A percentile compares a stretch with the other conserved stretches of the same genome.
phyloP scores from a whole-genome alignment of 108 stramenopile species.

The Nitzschia putrida region DNA sequence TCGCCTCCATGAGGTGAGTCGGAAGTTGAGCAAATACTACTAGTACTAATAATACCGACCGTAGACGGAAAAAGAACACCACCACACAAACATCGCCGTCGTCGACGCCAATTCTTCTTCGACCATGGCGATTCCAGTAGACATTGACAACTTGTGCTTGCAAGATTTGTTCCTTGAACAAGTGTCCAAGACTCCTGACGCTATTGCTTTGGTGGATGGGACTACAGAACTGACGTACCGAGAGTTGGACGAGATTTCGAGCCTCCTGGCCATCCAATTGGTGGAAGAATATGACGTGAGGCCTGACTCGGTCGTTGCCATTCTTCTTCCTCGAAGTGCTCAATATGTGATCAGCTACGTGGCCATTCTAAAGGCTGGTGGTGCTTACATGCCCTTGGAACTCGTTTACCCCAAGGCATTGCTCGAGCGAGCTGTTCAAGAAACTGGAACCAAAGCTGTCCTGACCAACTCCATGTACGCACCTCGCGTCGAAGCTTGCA shows the following conservation, averaged over 20 bases:
- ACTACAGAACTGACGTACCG: constrained; percentile 23
- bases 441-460: constrained; percentile 51
- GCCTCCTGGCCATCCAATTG: constrained; percentile 21
- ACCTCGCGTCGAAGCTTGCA: constrained; percentile 33
- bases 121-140: neutral
- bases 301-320: constrained; percentile 48
- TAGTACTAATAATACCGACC: no score
- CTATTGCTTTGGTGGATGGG: constrained; percentile 33
- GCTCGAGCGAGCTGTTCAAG: constrained; percentile 55
- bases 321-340: constrained; percentile 62
- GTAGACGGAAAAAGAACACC: no score
- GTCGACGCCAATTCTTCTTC: no score
- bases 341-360: constrained; percentile 67
- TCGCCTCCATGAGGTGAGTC: no score
- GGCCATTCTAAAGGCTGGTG: constrained; percentile 66
- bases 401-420: constrained; percentile 71
- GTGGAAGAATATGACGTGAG: constrained; percentile 23
- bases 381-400: constrained; percentile 72
- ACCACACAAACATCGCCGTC: no score
- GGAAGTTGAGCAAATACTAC: no score
- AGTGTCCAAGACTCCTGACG: constrained; percentile 23
- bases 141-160: constrained; percentile 24
- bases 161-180: constrained; percentile 35
- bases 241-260: constrained; percentile 28
- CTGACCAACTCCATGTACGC: constrained; percentile 33